Base-by-base conservation (phyloP, 495 filamentous ascomycete genomes). In the Aspergillus asperescens region DNA sequence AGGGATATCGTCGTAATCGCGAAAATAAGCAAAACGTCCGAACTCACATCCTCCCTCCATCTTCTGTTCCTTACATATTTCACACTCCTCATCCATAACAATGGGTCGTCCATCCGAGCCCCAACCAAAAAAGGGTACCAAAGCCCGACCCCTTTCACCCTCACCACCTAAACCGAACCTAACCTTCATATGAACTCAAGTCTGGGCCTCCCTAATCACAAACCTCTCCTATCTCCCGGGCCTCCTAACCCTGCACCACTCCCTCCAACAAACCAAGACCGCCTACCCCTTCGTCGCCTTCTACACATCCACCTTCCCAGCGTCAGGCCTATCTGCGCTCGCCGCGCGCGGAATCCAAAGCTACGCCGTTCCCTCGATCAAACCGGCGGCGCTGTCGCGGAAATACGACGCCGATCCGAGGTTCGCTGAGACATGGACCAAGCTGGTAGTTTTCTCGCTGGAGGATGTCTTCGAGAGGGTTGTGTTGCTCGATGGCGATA, bases 341-440 rank as follows among this genome's bases (percentile, higher is more conserved):
- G 31, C 46, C 7, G 29, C 54, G 5, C 62, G 64, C 50, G 56
- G 56, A 1, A 67, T 67, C 45, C 15, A 8, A 8, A 50, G 57
- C 7, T 50, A 58, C 52, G 44, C 31, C 38, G 62, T 67, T 5
- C 55, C 59, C 13, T 18, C 24, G 12, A 51, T 67, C 10, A 43
- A 32, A 12, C 61, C 64, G 4, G 28, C 39, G 16, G 37, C 48
- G 7, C 48, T 27, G 6, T 25, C 54, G 22, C 48, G 52, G 20
- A 55, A 41, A 12, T 66, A 60, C 43, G 48, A 50, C n/a, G 32
- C 32, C 35, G 87, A 91, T 61, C 74, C 79, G 40, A 78, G 89
- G 28, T 92, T 94, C 72, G 82, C 86, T 64, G 87, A 90, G 58
- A 85, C 81, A 76, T 94, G 88, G 87, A 85, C 74, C 64, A 94